These are phyloP conservation scores for Tubosaeta brunneosetosa DNA, from an alignment of 768 basidiomycete species.

Conservation along the genomic window DNA sequence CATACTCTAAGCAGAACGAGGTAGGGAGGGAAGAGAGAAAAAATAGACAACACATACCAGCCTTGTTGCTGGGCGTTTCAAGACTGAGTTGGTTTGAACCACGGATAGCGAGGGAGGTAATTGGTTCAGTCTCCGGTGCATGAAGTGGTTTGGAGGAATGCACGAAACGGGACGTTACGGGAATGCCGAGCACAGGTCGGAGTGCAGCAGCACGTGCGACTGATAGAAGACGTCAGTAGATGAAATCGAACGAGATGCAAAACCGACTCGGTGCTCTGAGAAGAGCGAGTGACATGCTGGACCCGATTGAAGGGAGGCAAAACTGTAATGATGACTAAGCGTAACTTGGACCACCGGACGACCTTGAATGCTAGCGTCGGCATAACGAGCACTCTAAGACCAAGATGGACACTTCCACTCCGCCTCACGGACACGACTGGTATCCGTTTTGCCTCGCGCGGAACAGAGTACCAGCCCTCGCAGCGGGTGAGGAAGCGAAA, in stretches of 20 bases:
- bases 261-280: constrained; percentile 34
- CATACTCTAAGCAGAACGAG: constrained; percentile 65
- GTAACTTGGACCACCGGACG: too few relatives aligned
- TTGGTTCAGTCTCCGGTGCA: constrained; percentile 46
- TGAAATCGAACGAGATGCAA: constrained; percentile 29
- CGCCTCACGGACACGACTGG: constrained; percentile 14
- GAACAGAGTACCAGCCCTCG: constrained; percentile 95
- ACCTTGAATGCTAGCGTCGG: constrained; percentile 9
- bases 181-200: constrained; percentile 41
- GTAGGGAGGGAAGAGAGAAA: not conserved
- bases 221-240: constrained; percentile 16
- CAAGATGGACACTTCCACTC: constrained; percentile 21
- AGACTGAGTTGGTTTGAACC: constrained; percentile 83
- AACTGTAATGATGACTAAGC: too few relatives aligned
- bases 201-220: constrained; percentile 39
- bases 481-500: constrained; percentile 90
- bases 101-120: constrained; percentile 67
- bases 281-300: constrained; percentile 41
- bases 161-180: constrained; percentile 44
- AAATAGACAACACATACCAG: constrained; percentile 48
- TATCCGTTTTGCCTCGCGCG: constrained; percentile 60
- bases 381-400: constrained; percentile 14
- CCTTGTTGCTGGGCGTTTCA: constrained; percentile 85
- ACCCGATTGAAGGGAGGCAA: too few relatives aligned
- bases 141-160: constrained; percentile 48